Conservation (phyloP, 2,329 filamentous ascomycete species). For the Paraconiothyrium brasiliense region DNA sequence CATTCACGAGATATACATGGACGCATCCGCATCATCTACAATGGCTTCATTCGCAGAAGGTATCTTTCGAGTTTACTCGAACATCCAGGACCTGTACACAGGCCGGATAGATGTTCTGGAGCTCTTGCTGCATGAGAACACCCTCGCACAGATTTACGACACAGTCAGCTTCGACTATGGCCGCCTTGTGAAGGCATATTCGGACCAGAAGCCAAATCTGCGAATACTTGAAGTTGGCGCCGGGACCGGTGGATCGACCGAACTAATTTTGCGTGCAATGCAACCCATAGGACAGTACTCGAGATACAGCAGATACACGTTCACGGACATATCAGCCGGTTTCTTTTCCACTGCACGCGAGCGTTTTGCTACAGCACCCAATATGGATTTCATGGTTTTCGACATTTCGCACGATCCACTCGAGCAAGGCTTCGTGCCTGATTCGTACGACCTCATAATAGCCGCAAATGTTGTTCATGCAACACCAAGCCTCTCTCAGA, state of each 20-base stretch:
- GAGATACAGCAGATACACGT: slow-evolving; percentile 25
- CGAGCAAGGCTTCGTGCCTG: slow-evolving; percentile 23
- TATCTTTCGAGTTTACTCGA: no score
- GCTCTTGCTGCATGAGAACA: no score
- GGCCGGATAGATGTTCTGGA: no score
- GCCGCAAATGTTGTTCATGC: slow-evolving; percentile 43
- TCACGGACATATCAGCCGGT: slow-evolving; percentile 32
- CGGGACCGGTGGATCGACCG: slow-evolving; percentile 29
- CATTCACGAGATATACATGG: no score
- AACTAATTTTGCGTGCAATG: slow-evolving; percentile 17
- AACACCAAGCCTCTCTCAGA: slow-evolving; percentile 9
- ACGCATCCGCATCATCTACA: no score
- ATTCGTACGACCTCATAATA: slow-evolving; percentile 34
- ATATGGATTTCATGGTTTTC: slow-evolving; percentile 18
- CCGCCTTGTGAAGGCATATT: slow-evolving; percentile 1
- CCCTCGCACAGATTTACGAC: not conserved
- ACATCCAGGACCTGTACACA: no score
- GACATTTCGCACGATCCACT: slow-evolving; percentile 22
- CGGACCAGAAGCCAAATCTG: slow-evolving; percentile 14
- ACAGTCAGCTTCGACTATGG: not conserved
- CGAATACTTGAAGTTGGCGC: slow-evolving; percentile 29
- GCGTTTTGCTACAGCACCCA: slow-evolving; percentile 15
- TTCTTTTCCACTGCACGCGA: slow-evolving; percentile 29
- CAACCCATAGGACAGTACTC: not conserved
- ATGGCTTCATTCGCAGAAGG: no score